Percentiles rank a stretch among this genome's conserved stretches.
These are phyloP conservation scores for Rosa lucieae DNA, from an alignment of 306 rosid species.

Conservation along the genomic window DNA sequence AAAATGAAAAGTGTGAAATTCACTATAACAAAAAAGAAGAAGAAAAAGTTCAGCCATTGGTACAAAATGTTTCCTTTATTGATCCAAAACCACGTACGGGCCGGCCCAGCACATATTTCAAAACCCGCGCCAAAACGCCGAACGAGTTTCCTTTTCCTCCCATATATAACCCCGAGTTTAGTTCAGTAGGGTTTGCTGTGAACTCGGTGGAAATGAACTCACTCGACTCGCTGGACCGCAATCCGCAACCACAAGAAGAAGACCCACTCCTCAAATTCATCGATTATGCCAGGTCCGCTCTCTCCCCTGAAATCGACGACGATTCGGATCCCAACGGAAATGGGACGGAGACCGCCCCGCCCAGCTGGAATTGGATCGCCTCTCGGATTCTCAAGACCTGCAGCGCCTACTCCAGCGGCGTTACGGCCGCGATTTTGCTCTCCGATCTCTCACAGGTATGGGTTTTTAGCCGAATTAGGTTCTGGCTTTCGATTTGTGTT, in stretches of 20 bases:
- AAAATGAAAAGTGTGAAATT: too few species aligned
- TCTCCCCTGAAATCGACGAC: conserved; percentile 45
- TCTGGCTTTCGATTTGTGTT: neutral
- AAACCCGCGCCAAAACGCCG: conserved; percentile 17
- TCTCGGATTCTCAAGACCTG: conserved; percentile 82
- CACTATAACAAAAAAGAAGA: too few species aligned
- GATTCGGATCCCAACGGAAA: conserved; percentile 35
- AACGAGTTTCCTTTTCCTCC: neutral
- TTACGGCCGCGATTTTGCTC: conserved; percentile 81
- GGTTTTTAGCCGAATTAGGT: neutral
- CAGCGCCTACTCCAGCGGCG: conserved; percentile 76
- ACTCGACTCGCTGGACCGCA: conserved; percentile 42
- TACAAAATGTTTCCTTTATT: too few species aligned
- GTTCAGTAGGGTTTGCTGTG: neutral
- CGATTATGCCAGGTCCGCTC: conserved; percentile 61
- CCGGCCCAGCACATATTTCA: conserved; percentile 7
- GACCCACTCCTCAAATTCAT: conserved; percentile 73
- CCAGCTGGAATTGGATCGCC: conserved; percentile 82
- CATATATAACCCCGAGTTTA: neutral
- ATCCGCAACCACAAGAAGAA: conserved; percentile 27
- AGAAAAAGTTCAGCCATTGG: neutral
- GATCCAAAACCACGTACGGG: neutral
- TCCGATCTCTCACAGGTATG: conserved; percentile 77
- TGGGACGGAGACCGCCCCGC: conserved; percentile 29
- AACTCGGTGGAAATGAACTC: conserved; percentile 2